Evolutionary conservation across 768 basidiomycete species (phyloP), one percentile per base, ranked within the genome.

Genomic region (Phanerochaete carnosa): DNA sequence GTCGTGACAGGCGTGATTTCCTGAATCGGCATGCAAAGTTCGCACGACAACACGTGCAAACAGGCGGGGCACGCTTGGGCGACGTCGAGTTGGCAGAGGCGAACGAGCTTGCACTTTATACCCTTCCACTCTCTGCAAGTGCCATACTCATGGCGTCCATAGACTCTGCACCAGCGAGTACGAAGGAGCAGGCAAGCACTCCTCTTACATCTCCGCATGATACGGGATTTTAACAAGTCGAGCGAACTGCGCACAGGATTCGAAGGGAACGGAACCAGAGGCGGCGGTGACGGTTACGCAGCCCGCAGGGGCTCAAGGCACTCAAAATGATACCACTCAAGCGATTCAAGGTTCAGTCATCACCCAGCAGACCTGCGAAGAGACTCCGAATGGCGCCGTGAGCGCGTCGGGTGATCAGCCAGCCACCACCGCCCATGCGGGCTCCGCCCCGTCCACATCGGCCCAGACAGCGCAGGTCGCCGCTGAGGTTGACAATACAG

Each of bases 31-130:
- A 29, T 30, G 30, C 49, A 13, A 51, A 37, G 37, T 62, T 62
- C 56, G 45, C 61, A 62, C 61, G 61, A 57, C 61, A 60, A 62
- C 61, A 62, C 56, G 56, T 62, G 68, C 70, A 71, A 71, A 67
- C 60, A 64, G 32, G 63, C 46, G 53, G 57, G 57, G 57, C 58
- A 55, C 53, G 54, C 57, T 46, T 62, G 32, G 66, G 65, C 65
- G 67, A 66, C 66, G 46, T 59, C 30, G 61, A 66, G 66, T 58
- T 60, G 60, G 45, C 57, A 43, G 63, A 61, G 66, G 64, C 64
- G 61, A 66, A 66, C 67, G 66, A 64, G 59, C 64, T 65, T 65
- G 55, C 65, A 60, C 63, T 64, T 65, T 66, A 66, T 69, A 68
- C 66, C 65, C 68, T 64, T 61, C 60, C 50, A 13, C 54, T 59